Evolutionary conservation across 1,139 yeast species (phyloP), one percentile per base, ranked within the genome.

Genomic region (Pichia sp.): DNA sequence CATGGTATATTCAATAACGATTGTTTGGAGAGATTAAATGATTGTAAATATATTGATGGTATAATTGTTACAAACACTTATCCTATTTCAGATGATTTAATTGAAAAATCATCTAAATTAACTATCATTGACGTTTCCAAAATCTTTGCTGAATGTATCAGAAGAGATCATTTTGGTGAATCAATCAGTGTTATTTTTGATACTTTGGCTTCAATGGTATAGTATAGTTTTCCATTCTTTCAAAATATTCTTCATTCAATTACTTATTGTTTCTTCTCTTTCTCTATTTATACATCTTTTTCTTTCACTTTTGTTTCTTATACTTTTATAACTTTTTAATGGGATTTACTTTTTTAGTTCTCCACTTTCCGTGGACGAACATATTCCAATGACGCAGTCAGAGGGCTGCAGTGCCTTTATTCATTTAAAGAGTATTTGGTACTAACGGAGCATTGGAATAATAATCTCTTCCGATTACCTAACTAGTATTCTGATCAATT

Each of bases 151-250:
- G 99, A 94, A 69, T 92, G 97, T 67, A 92, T 94, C 52, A 81
- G 99, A 70, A 84, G 99, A 69, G 96, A 92, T 64, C 98, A 94
- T 64, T 90, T 90, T 58, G 98, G 97, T 61, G 97, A 90, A 68
- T 83, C 95, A 52, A 90, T 90, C 52, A 85, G 95, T 34, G 95
- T 88, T 36, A 70, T 90, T 56, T 90, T 90, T 62, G 95, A 88
- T 64, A 87, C 95, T 39, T 72, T 87, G 55, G 82, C 87, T 46
- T 77, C 84, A 41, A 70, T 81, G 42, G 79, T 73, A 52, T 75
- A 62, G 54, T 27, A 9, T 16, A 16, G 23, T 16, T 26, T 26
- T 10, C 35, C 34, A 23, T 29, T 29, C n/a, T 4, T 29, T 26
- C 5, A 5, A 5, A 29, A 35, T 27, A 4, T 37, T 29, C 28